phyloP scores from a whole-genome alignment of 495 filamentous ascomycete species.

The Podospora conica region DNA sequence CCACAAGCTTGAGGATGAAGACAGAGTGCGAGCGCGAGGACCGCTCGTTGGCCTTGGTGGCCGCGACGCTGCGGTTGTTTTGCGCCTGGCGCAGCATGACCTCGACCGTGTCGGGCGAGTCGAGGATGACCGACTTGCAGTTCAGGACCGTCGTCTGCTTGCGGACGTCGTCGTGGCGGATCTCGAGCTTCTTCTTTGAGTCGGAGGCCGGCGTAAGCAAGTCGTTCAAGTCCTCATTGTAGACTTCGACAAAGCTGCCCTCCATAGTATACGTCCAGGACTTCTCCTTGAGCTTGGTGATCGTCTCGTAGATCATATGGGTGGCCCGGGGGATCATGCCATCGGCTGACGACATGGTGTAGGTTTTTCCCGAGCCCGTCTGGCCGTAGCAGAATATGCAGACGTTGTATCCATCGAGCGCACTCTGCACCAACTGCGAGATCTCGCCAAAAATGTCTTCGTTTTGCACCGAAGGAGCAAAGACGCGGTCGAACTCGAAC shows the following conservation, averaged over 20 bases:
- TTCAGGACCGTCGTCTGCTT: slow-evolving; percentile 83
- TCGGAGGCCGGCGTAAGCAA: slow-evolving; percentile 66
- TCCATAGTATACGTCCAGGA: slow-evolving; percentile 94
- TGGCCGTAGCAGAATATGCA: slow-evolving; percentile 99
- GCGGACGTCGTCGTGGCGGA: slow-evolving; percentile 74
- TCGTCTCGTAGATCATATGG: slow-evolving; percentile 85
- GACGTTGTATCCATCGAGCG: slow-evolving; percentile 96
- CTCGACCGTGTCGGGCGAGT: slow-evolving; percentile 72
- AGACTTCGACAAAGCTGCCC: slow-evolving; percentile 96
- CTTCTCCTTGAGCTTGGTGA: slow-evolving; percentile 73
- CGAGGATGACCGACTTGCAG: slow-evolving; percentile 69
- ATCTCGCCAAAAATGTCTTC: slow-evolving; percentile 92
- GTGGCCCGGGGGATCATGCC: slow-evolving; percentile 96
- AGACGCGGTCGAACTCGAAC: slow-evolving; percentile 93
- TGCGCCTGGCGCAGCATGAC: slow-evolving; percentile 70
- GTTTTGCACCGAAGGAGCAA: slow-evolving; percentile 70
- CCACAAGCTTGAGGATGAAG: slow-evolving; percentile 86
- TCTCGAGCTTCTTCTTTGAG: slow-evolving; percentile 85
- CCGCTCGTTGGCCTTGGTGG: slow-evolving; percentile 92
- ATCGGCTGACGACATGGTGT: slow-evolving; percentile 87
- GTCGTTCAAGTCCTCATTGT: slow-evolving; percentile 96
- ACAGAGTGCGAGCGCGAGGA: slow-evolving; percentile 93
- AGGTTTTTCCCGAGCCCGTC: slow-evolving; percentile 93
- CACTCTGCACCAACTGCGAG: slow-evolving; percentile 92
- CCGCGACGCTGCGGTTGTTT: slow-evolving; percentile 82